Conservation (phyloP, 208 protist genomes). For the Trypanosoma boissoni region DNA sequence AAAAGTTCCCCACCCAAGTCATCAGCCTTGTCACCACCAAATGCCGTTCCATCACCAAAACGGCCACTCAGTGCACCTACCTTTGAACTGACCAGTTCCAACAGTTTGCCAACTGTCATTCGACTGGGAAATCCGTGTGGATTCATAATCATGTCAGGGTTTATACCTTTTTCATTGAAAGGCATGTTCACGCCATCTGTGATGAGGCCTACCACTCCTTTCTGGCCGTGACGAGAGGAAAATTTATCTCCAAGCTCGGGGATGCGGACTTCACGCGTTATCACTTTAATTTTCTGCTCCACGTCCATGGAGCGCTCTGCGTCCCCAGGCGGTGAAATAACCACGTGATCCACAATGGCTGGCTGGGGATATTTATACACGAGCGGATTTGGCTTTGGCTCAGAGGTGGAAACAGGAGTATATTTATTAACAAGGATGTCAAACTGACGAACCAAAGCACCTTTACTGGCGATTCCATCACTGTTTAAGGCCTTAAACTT, state of each 20-base stretch:
- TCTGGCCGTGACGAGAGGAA: slow-evolving; percentile 99
- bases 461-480: slow-evolving; percentile 93
- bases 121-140: slow-evolving; percentile 99
- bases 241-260: slow-evolving; percentile 99
- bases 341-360: slow-evolving; percentile 94
- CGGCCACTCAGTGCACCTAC: slow-evolving; percentile 88
- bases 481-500: slow-evolving; percentile 87
- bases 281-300: slow-evolving; percentile 94
- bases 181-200: slow-evolving; percentile 98
- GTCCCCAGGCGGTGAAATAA: slow-evolving; percentile 86
- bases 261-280: slow-evolving; percentile 89
- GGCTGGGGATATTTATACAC: slow-evolving; percentile 92
- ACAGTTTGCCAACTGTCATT: slow-evolving; percentile 99
- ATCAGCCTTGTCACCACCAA: slow-evolving; percentile 94
- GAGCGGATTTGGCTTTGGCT: slow-evolving; percentile 62
- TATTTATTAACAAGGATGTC: slow-evolving; percentile 97
- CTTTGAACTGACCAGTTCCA: slow-evolving; percentile 99
- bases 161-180: slow-evolving; percentile 97
- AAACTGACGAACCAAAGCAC: slow-evolving; percentile 82
- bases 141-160: slow-evolving; percentile 99
- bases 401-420: slow-evolving; percentile 41
- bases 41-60: slow-evolving; percentile 96
- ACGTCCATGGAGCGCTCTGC: slow-evolving; percentile 80
- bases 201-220: slow-evolving; percentile 99
- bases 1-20: slow-evolving; percentile 87